phyloP scores from a whole-genome alignment of 768 basidiomycete species.

The Tulasnella sp. region DNA sequence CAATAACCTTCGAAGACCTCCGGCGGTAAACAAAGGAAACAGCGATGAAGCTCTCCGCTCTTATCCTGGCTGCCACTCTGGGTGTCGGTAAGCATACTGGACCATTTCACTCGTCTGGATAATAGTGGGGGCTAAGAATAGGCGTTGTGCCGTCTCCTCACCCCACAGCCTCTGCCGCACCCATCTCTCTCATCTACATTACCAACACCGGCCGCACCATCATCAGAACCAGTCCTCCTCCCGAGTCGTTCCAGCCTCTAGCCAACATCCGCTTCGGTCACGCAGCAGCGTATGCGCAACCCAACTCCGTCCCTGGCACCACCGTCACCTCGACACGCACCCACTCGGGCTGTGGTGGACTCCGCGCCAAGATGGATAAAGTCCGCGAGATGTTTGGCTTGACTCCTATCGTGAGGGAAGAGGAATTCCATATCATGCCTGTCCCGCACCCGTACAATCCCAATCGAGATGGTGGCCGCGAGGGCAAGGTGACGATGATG shows the following conservation, averaged over 20 bases:
- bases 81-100: neutral
- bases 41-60: slow-evolving; percentile 1
- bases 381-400: slow-evolving; percentile 4
- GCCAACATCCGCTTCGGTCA: slow-evolving; percentile 6
- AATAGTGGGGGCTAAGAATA: neutral
- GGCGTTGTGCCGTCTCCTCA: neutral
- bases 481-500: neutral
- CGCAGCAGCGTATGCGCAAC: slow-evolving; percentile 5
- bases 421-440: neutral
- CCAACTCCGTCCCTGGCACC: neutral
- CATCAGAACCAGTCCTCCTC: neutral
- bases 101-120: neutral
- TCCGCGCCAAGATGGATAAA: neutral
- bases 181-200: slow-evolving; percentile 3
- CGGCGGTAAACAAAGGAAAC: neutral
- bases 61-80: slow-evolving; percentile 1
- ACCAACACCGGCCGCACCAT: slow-evolving; percentile 2
- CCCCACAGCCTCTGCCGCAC: slow-evolving; percentile 4
- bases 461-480: neutral
- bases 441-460: neutral
- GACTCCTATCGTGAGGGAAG: neutral
- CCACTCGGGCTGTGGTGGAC: slow-evolving; percentile 3
- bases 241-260: neutral
- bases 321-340: neutral
- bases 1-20: neutral